These are phyloP conservation scores for Blastomyces silverae DNA, from an alignment of 2,329 filamentous ascomycete species.

Conservation along the genomic window DNA sequence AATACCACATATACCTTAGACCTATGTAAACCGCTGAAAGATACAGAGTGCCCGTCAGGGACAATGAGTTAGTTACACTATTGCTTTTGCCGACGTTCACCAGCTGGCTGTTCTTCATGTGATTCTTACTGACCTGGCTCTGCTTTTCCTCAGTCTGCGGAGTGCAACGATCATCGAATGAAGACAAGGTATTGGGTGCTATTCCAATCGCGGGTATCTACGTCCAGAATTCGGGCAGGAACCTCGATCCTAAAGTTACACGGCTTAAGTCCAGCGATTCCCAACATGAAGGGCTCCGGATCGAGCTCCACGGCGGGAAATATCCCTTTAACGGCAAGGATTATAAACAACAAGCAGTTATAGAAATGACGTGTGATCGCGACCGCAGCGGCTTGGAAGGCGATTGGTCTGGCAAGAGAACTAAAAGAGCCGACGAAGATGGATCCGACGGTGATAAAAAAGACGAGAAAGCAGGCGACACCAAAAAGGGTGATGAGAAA, in stretches of 20 bases:
- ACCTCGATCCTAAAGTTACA: conserved; percentile 53
- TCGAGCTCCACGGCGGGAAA: conserved; percentile 56
- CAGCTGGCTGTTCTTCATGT: not conserved
- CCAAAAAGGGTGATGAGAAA: conserved; percentile 38
- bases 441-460: conserved; percentile 29
- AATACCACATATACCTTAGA: conserved; percentile 81
- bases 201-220: conserved; percentile 31
- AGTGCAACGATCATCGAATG: conserved; percentile 18
- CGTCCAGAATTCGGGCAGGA: conserved; percentile 19
- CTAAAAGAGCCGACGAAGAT: conserved; percentile 26
- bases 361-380: conserved; percentile 76
- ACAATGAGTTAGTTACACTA: conserved; percentile 16
- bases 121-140: not conserved
- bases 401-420: conserved; percentile 24
- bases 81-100: not conserved
- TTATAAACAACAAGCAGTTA: conserved; percentile 61
- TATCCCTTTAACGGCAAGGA: conserved; percentile 31
- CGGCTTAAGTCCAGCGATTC: conserved; percentile 57
- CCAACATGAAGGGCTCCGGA: conserved; percentile 62
- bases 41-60: conserved; percentile 27
- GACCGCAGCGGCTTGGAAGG: conserved; percentile 64
- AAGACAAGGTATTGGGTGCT: conserved; percentile 25
- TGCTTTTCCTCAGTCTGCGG: conserved; percentile 22
- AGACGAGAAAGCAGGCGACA: conserved; percentile 20
- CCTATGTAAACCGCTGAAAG: conserved; percentile 62